Base-by-base conservation (phyloP, 2,329 filamentous ascomycete genomes). In the Pseudogymnoascus sp. region DNA sequence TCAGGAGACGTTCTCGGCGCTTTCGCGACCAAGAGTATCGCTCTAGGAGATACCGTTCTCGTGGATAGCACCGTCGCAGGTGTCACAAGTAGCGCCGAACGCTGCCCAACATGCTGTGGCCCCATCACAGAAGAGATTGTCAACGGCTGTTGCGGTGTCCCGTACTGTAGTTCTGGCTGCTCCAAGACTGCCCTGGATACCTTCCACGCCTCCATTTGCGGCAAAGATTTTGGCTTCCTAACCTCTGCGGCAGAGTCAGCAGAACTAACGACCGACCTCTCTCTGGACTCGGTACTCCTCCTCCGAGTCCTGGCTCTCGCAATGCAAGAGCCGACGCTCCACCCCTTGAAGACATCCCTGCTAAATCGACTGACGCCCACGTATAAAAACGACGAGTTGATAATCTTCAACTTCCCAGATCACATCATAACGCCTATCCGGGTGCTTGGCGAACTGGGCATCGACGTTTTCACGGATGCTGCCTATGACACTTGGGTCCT, bases 401-500 rank as follows among this genome's bases (percentile, higher is more conserved):
- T 71, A 38, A 68, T 69, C 36, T 72, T 71, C 62, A 71, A 68
- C 6, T 66, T 71, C 28, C 38, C 25, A 14, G 69, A 71, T 53
- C 67, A 70, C n/a, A 64, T 73, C 37, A 57, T 62, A 3, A 64
- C 59, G 3, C 71, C 71, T 0, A 64, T 71, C n/a, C 62, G 50
- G 1, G 71, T 71, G 28, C 68, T 73, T 6, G 58, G 66, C 15
- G 67, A 68, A 6, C 65, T 73, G 33, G 67, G 64, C 20, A 61
- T 73, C 59, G 66, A 73, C 30, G 62, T 71, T 8, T 71, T 69
- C 60, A 62, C 67, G 12, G 65, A 69, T 30, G 53, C 61, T 1
- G 47, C 66, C 20, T 71, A 71, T 53, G 69, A 71, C 39, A 70
- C 69, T 3, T 70, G 68, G 64, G 65, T 70, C 20, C 59, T 73